Base-by-base conservation (phyloP, 2,329 filamentous ascomycete species). In the Kalmusia sp. region DNA sequence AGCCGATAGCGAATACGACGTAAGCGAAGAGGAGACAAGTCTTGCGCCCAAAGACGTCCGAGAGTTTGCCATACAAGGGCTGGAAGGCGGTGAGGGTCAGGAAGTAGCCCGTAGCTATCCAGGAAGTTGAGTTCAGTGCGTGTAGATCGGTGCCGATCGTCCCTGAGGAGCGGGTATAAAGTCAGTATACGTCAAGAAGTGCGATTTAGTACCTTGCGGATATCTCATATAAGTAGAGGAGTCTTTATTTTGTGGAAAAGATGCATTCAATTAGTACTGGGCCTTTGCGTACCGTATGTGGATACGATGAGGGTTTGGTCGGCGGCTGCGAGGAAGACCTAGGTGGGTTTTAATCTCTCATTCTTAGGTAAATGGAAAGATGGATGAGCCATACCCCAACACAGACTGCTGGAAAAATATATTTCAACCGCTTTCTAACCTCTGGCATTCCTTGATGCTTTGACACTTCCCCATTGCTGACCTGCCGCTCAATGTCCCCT, bases 271-370 rank as follows among this genome's bases (percentile, higher is more conserved):
- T n/a, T n/a, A n/a, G n/a, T n/a, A n/a, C n/a, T n/a, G n/a, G n/a
- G n/a, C n/a, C n/a, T n/a, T n/a, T n/a, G n/a, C n/a, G n/a, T 85
- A 44, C 88, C 88, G 71, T 92, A 92, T n/a, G 83, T 87, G n/a
- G 86, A 86, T 43, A 93, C 85, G 25, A 90, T 87, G 49, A 93
- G 85, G 0, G 91, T 91, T 71, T 92, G 89, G 67, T 93, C 90
- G n/a, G 71, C 71, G 14, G 90, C 88, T 17, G 87, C 83, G 6
- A 93, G 79, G 67, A 90, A 91, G 34, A 92, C 77, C 87, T 89
- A 65, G 28, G 11, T n/a, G n/a, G n/a, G n/a, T 2, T 9, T 6
- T 56, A 12, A 49, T 41, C 24, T 22, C 14, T 28, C n/a, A 17
- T 25, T 17, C 15, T 27, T 35, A 41, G 6, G 33, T 21, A 25